Percentiles rank a stretch among this genome's conserved stretches.
phyloP scores from a whole-genome alignment of 768 basidiomycete species.

The Termitomyces sp. region DNA sequence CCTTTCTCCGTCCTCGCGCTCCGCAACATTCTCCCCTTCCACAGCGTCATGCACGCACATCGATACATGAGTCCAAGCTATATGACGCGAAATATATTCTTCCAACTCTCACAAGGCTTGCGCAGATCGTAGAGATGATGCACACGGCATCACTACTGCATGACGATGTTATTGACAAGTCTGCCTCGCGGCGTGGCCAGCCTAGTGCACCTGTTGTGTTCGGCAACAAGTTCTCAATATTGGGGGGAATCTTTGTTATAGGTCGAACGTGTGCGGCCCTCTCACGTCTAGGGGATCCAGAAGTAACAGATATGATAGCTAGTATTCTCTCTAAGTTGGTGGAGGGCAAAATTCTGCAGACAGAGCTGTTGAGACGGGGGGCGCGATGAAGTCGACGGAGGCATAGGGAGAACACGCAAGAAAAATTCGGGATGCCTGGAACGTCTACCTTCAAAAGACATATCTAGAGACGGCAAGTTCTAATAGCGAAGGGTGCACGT shows the following conservation, averaged over 20 bases:
- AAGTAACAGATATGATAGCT: conserved; percentile 88
- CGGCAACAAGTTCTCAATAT: conserved; percentile 84
- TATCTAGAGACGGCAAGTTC: conserved; percentile 89
- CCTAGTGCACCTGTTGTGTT: conserved; percentile 81
- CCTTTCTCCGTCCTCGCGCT: conserved; percentile 23
- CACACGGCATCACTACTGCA: conserved; percentile 95
- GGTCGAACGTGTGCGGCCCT: conserved; percentile 83
- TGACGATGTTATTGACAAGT: conserved; percentile 91
- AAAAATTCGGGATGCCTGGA: conserved; percentile 53
- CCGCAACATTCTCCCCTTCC: conserved; percentile 28
- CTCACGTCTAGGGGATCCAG: conserved; percentile 72
- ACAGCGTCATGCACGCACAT: conserved; percentile 17
- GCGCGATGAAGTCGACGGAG: conserved; percentile 21
- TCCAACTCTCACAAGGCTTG: conserved; percentile 86
- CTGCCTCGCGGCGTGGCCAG: conserved; percentile 70
- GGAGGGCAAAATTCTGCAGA: conserved; percentile 92
- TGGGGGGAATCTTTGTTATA: conserved; percentile 89
- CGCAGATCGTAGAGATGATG: conserved; percentile 95
- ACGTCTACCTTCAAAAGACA: conserved; percentile 86
- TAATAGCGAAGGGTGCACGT: conserved; percentile 90
- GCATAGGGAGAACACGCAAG: conserved; percentile 21
- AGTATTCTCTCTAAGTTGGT: conserved; percentile 86
- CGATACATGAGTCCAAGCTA: conserved; percentile 18
- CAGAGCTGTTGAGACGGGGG: conserved; percentile 44
- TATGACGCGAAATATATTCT: conserved; percentile 41